Base-by-base conservation (phyloP, 345 rosid genomes). In the Linum lewisii region DNA sequence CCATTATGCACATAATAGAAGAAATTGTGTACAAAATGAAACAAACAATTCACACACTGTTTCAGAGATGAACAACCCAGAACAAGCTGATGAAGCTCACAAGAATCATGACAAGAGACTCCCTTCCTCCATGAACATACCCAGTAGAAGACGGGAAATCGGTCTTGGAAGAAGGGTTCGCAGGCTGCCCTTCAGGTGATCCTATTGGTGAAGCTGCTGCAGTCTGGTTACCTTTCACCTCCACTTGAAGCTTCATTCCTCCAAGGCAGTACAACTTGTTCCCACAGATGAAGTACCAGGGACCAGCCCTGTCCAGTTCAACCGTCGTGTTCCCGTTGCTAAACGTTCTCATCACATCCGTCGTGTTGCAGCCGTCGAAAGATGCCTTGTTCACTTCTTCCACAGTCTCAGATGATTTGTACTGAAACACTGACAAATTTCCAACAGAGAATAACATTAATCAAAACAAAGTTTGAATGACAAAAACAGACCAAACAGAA, bases 281-380 rank as follows among this genome's bases (percentile, higher is more conserved):
- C 0, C 88, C 96, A 14, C 80, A 69, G 4, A 80, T 44, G 56
- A 94, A 94, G 63, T 79, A 94, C 66, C 81, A 67, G 4, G 69
- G 21, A 4, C 90, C 97, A 0, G 87, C 79, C 14, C 74, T 63
- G 2, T 85, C 55, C 56, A 94, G 61, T 11, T 90, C 45, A 2
- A 94, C 66, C 5, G 97, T 78, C 21, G 95, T 90, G 82, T 94
- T 94, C 56, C 97, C 96, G 44, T 71, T 81, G 23, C 90, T 57
- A 70, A 68, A 94, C 24, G 80, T 74, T n/a, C 63, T 72, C 6
- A 84, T 18, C 2, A 62, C 72, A 7, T 81, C 67, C 10, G 82
- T 78, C 5, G 82, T 80, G 77, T 77, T 82, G 80, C 97, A 90
- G 21, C 51, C 66, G 29, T 73, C 72, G 64, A 55, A 94, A 13